Conservation (phyloP, 2,329 filamentous ascomycete species). For the Falciphora oryzae region DNA sequence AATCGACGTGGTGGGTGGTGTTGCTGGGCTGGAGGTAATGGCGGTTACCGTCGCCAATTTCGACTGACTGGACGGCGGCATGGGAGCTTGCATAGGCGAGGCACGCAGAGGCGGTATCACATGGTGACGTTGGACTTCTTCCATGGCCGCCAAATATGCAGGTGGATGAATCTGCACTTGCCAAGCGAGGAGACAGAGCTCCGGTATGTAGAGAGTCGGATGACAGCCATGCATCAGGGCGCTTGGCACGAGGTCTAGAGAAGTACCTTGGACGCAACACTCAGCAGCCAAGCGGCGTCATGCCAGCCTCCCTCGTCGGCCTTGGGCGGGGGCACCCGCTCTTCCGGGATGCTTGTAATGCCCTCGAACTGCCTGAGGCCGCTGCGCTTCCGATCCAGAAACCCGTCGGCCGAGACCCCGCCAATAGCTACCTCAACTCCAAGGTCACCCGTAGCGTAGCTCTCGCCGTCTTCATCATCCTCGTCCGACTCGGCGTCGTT, state of each 20-base stretch:
- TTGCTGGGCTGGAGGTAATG: background rate
- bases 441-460: constrained; percentile 29
- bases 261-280: constrained; percentile 57
- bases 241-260: constrained; percentile 33
- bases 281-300: constrained; percentile 63
- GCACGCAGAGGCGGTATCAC: background rate
- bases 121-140: background rate
- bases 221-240: background rate
- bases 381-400: constrained; percentile 23
- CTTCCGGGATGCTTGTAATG: constrained; percentile 34
- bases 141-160: background rate
- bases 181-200: background rate
- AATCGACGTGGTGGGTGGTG: background rate
- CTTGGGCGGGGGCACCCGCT: constrained; percentile 42
- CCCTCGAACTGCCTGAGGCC: constrained; percentile 35
- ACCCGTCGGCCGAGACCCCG: background rate
- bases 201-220: background rate
- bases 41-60: background rate
- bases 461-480: constrained; percentile 31
- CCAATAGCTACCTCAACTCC: constrained; percentile 15
- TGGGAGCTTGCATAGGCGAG: background rate
- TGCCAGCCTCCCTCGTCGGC: constrained; percentile 57
- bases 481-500: constrained; percentile 46
- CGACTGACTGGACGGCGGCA: background rate
- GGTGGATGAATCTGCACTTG: background rate